Evolutionary conservation across 208 protist genomes (phyloP).

Genomic region (Blechomonas ayalai): DNA sequence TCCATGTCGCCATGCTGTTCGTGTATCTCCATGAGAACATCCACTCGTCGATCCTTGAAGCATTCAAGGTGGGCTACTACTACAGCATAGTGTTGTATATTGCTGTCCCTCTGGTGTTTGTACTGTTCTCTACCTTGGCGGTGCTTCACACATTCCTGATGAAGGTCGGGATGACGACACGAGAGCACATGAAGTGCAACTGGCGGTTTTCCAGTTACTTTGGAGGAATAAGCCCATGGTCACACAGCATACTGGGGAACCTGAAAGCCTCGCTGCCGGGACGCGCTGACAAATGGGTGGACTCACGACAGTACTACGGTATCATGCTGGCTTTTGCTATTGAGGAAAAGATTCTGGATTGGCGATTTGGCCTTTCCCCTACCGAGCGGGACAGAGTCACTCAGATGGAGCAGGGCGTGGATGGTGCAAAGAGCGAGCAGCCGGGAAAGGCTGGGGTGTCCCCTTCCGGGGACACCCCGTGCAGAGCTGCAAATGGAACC

Average conservation of each 20-base stretch:
- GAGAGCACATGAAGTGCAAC: conserved; percentile 27
- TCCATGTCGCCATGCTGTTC: conserved; percentile 21
- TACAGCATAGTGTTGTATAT: conserved; percentile 27
- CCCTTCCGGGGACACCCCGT: no score
- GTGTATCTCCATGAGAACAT: conserved; percentile 4
- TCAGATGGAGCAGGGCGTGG: conserved; percentile 4
- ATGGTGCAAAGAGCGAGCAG: conserved; percentile 7
- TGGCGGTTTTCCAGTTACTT: conserved; percentile 23
- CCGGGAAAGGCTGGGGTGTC: neutral
- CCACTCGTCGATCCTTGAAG: neutral
- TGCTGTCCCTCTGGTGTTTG: no score
- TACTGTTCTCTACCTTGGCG: conserved; percentile 29
- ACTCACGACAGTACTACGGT: conserved; percentile 31
- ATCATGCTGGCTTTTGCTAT: conserved; percentile 28
- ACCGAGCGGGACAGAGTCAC: conserved; percentile 21
- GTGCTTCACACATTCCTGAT: conserved; percentile 31
- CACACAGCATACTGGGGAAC: conserved; percentile 12
- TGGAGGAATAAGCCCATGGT: conserved; percentile 38
- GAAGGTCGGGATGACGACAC: conserved; percentile 26
- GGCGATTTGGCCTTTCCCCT: conserved; percentile 22
- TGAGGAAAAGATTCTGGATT: conserved; percentile 30
- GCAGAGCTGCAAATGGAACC: no score
- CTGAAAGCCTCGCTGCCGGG: conserved; percentile 4
- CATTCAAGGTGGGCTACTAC: conserved; percentile 17
- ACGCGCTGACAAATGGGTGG: conserved; percentile 14